phyloP scores from a whole-genome alignment of 495 filamentous ascomycete species.

The Lepraria neglecta region DNA sequence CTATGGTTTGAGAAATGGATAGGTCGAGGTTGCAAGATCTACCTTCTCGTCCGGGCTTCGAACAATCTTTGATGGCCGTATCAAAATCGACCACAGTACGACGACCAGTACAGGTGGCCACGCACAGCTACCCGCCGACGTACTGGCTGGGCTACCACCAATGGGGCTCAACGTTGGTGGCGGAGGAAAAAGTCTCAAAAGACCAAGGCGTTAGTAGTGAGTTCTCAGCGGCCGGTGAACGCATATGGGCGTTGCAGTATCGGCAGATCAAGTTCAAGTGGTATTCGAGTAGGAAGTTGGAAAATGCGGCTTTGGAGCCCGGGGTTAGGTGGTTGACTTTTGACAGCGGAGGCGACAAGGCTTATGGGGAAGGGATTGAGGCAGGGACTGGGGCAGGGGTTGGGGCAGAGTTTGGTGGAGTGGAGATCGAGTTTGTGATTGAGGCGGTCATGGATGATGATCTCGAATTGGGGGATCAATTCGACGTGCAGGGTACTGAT shows the following conservation, averaged over 20 bases:
- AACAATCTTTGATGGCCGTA: background rate
- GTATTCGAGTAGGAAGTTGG: slow-evolving; percentile 4
- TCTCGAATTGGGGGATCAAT: background rate
- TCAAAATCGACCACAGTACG: background rate
- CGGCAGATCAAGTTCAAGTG: background rate
- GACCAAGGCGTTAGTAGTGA: background rate
- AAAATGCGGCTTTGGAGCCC: background rate
- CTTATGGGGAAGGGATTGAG: background rate
- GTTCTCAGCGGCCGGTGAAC: background rate
- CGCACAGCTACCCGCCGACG: background rate
- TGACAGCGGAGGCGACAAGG: background rate
- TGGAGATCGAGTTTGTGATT: background rate
- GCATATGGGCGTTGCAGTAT: slow-evolving; percentile 9
- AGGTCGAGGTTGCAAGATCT: background rate
- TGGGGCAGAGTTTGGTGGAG: too few relatives aligned
- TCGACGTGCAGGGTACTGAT: background rate
- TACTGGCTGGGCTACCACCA: background rate
- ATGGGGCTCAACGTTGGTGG: background rate
- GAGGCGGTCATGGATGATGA: background rate
- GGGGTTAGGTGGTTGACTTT: slow-evolving; percentile 4
- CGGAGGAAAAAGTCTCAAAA: background rate
- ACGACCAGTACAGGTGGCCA: background rate
- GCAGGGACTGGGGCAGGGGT: too few relatives aligned
- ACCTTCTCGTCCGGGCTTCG: background rate
- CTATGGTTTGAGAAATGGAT: background rate